Conservation (phyloP, 1,284 basidiomycete genomes). For the Irpex sp. region DNA sequence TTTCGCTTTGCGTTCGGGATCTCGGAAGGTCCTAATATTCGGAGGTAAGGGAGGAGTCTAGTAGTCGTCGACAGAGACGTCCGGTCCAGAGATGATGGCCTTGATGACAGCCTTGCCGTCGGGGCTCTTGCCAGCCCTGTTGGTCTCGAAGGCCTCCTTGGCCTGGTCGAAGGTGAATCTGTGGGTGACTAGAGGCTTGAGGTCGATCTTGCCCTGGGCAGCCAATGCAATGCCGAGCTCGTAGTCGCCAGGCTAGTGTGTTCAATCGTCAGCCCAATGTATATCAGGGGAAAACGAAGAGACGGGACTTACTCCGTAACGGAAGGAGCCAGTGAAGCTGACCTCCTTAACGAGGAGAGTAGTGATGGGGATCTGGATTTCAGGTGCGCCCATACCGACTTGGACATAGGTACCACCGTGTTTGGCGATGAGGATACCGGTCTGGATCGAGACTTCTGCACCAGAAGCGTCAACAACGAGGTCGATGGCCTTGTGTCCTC, state of each 20-base stretch:
- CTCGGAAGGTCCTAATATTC: too few relatives aligned
- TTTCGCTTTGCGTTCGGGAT: too few relatives aligned
- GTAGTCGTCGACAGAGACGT: slow-evolving; percentile 34
- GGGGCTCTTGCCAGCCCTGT: slow-evolving; percentile 74
- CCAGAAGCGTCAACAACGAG: slow-evolving; percentile 85
- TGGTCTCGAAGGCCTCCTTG: slow-evolving; percentile 77
- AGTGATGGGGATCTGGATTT: slow-evolving; percentile 61
- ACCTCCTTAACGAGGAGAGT: slow-evolving; percentile 73
- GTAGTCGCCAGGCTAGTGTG: slow-evolving; percentile 74
- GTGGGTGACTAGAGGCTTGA: slow-evolving; percentile 89
- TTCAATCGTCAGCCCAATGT: neutral
- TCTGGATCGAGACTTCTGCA: slow-evolving; percentile 83
- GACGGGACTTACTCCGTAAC: slow-evolving; percentile 63
- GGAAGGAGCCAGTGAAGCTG: slow-evolving; percentile 82
- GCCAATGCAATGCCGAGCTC: slow-evolving; percentile 82
- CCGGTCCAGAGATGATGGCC: slow-evolving; percentile 75
- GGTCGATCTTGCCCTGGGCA: slow-evolving; percentile 74
- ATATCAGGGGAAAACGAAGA: neutral
- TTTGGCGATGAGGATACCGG: slow-evolving; percentile 73
- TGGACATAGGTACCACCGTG: slow-evolving; percentile 74
- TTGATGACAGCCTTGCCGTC: slow-evolving; percentile 75
- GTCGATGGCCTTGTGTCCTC: slow-evolving; percentile 59
- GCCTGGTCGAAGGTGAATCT: slow-evolving; percentile 77
- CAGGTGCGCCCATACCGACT: slow-evolving; percentile 71
- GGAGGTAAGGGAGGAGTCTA: neutral